Conservation (phyloP, 2,329 filamentous ascomycete species). For the Colletotrichum cuscutae region DNA sequence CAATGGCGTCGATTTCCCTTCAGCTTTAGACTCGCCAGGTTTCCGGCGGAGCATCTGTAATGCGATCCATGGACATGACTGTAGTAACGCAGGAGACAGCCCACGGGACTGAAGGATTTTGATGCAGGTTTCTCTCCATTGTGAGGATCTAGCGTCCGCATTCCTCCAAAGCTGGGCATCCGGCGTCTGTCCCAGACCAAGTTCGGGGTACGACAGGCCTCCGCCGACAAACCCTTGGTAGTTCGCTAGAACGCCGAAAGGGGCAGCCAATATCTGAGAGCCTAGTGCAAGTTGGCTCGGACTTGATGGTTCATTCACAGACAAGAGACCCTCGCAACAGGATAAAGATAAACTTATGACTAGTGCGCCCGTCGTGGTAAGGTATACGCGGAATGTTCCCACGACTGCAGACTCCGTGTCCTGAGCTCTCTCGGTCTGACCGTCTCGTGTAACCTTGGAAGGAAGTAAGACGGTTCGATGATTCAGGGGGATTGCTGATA, state of each 20-base stretch:
- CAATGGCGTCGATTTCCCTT: slow-evolving; percentile 52
- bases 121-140: slow-evolving; percentile 62
- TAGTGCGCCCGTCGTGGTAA: slow-evolving; percentile 66
- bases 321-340: slow-evolving; percentile 57
- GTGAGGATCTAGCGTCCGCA: slow-evolving; percentile 51
- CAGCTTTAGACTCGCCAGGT: slow-evolving; percentile 51
- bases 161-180: slow-evolving; percentile 61
- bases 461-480: slow-evolving; percentile 61
- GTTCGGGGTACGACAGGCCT: slow-evolving; percentile 47
- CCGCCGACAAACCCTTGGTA: slow-evolving; percentile 49
- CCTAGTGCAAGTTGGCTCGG: slow-evolving; percentile 52
- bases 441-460: slow-evolving; percentile 30
- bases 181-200: slow-evolving; percentile 59
- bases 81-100: slow-evolving; percentile 54
- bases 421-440: slow-evolving; percentile 8
- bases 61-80: slow-evolving; percentile 60
- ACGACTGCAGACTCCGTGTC: slow-evolving; percentile 30
- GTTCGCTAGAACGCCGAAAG: slow-evolving; percentile 61
- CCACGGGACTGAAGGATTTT: slow-evolving; percentile 62
- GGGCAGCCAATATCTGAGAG: slow-evolving; percentile 62
- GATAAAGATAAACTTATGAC: slow-evolving; percentile 61
- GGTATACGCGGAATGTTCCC: slow-evolving; percentile 63
- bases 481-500: slow-evolving; percentile 63
- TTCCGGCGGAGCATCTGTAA: slow-evolving; percentile 60
- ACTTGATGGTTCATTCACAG: slow-evolving; percentile 55